A percentile compares a stretch with the other conserved stretches of the same genome.
Conservation (phyloP, 106 monocot genomes). For the Apostasia ramifera region DNA sequence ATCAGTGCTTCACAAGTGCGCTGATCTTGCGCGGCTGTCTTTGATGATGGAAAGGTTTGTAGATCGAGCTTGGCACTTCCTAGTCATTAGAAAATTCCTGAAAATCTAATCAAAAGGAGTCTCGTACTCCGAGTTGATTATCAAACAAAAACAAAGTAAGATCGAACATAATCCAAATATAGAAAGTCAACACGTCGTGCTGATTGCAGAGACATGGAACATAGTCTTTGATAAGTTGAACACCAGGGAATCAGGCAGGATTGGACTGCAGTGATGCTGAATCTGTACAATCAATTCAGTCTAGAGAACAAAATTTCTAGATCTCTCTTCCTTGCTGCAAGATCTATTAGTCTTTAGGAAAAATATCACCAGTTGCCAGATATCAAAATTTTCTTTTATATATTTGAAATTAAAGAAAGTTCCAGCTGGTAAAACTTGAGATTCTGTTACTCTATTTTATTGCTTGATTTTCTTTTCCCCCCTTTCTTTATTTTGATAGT, state of each 20-base stretch:
- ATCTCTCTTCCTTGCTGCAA: background rate
- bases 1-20: slow-evolving; percentile 71
- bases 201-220: background rate
- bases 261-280: background rate
- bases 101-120: background rate
- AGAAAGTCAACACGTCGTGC: background rate
- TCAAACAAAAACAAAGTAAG: background rate
- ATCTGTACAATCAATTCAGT: background rate
- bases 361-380: no score
- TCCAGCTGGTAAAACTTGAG: no score
- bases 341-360: no score
- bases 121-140: background rate
- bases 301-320: no score
- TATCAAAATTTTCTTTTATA: no score
- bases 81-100: background rate
- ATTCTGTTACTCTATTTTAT: no score
- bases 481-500: no score
- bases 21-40: slow-evolving; percentile 35
- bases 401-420: no score
- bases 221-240: no score
- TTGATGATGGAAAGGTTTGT: slow-evolving; percentile 89
- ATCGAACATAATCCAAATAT: background rate
- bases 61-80: background rate
- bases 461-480: no score
- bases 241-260: background rate